These are phyloP conservation scores for Colletotrichum zoysiae DNA, from an alignment of 2,329 filamentous ascomycete genomes.

Conservation along the genomic window DNA sequence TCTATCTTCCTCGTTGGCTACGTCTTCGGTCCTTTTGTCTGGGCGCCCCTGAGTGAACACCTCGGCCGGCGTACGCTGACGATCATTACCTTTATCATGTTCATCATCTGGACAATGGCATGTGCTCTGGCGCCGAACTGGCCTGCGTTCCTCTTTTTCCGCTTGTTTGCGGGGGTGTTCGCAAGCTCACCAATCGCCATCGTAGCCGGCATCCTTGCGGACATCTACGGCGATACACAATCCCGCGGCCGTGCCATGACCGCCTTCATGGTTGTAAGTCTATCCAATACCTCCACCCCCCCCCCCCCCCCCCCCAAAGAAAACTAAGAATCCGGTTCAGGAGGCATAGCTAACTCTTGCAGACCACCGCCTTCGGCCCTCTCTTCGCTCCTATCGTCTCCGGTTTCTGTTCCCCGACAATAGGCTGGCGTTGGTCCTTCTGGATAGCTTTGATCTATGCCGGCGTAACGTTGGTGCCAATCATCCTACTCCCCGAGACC, in stretches of 20 bases:
- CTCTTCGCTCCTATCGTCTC: conserved; percentile 75
- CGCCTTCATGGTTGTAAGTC: conserved; percentile 71
- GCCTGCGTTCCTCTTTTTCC: conserved; percentile 66
- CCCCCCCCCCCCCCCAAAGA: neutral
- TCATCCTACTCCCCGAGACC: conserved; percentile 76
- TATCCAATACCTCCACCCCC: too few species aligned
- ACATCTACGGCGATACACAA: conserved; percentile 70
- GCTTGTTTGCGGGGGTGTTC: conserved; percentile 65
- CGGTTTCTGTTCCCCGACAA: conserved; percentile 68
- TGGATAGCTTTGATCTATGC: conserved; percentile 79
- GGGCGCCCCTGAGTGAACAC: conserved; percentile 76
- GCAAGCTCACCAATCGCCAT: conserved; percentile 72
- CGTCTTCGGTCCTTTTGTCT: conserved; percentile 70
- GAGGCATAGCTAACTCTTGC: neutral
- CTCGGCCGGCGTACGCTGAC: conserved; percentile 66
- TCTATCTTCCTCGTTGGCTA: conserved; percentile 75
- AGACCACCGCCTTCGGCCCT: conserved; percentile 74
- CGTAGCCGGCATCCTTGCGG: conserved; percentile 73
- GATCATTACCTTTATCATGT: conserved; percentile 60
- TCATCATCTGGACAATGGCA: conserved; percentile 66
- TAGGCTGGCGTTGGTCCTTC: conserved; percentile 78
- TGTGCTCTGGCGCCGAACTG: conserved; percentile 68
- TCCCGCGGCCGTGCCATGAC: conserved; percentile 71
- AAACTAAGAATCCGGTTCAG: too few species aligned
- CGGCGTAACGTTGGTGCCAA: conserved; percentile 68